A percentile compares a stretch with the other conserved stretches of the same genome.
Evolutionary conservation across 192 early-diverging fungal genomes (phyloP).

Genomic region (Podila verticillata): DNA sequence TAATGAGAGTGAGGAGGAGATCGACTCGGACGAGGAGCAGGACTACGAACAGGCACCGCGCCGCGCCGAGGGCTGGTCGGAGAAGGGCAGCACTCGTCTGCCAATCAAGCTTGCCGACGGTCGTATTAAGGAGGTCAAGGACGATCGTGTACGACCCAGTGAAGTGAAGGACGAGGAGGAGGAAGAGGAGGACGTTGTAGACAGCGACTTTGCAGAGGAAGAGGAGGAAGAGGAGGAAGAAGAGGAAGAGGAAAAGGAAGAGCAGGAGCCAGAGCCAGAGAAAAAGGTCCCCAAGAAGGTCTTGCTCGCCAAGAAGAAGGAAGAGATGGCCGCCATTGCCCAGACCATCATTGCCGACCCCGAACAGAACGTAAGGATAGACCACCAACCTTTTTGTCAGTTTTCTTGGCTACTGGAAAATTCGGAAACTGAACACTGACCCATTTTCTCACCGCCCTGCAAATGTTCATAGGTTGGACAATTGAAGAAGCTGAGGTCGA

Average conservation of each 20-base stretch:
- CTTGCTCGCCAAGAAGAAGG: constrained; percentile 71
- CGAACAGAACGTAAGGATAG: constrained; percentile 68
- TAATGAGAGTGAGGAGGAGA: constrained; percentile 47
- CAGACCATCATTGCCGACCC: constrained; percentile 84
- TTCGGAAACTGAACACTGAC: not conserved
- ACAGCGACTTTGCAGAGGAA: constrained; percentile 26
- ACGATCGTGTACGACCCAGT: constrained; percentile 33
- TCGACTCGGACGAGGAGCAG: constrained; percentile 69
- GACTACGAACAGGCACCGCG: constrained; percentile 71
- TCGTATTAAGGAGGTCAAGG: constrained; percentile 58
- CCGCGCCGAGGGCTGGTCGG: constrained; percentile 61
- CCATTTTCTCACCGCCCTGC: not conserved
- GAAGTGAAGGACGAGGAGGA: constrained; percentile 39
- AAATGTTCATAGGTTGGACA: constrained; percentile 58
- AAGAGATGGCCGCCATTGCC: constrained; percentile 84
- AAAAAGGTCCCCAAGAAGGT: constrained; percentile 64
- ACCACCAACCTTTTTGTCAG: not conserved
- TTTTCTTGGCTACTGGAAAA: not conserved
- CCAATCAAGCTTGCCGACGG: constrained; percentile 78
- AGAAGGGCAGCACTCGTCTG: constrained; percentile 67
- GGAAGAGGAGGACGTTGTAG: constrained; percentile 32
- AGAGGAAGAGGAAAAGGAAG: constrained; percentile 20
- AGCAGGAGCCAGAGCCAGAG: constrained; percentile 43
- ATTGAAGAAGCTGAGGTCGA: constrained; percentile 73
- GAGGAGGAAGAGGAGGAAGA: constrained; percentile 42